These are phyloP conservation scores for Cyberlindnera euphorbiae DNA, from an alignment of 805 yeast genomes.

Conservation along the genomic window DNA sequence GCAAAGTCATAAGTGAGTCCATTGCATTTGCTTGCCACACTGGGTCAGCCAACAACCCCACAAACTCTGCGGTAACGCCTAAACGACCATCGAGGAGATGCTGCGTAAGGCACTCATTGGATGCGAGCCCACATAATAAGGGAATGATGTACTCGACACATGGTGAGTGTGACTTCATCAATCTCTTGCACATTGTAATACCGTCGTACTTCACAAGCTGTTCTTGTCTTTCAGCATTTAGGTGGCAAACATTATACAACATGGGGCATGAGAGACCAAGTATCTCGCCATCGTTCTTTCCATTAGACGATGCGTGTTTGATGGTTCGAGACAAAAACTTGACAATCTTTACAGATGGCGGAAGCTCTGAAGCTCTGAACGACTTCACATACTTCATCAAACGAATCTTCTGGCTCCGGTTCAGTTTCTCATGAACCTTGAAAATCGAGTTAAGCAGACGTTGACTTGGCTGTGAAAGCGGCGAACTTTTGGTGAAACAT, in stretches of 20 bases:
- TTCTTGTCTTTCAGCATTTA: constrained; percentile 36
- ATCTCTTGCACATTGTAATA: constrained; percentile 33
- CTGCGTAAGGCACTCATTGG: constrained; percentile 34
- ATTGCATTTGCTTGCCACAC: constrained; percentile 50
- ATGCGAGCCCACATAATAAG: constrained; percentile 41
- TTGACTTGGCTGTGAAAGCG: constrained; percentile 37
- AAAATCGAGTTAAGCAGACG: constrained; percentile 41
- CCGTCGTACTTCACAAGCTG: constrained; percentile 38
- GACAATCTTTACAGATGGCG: constrained; percentile 27
- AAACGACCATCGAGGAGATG: constrained; percentile 24
- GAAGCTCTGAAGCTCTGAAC: constrained; percentile 11
- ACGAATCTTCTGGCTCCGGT: constrained; percentile 30
- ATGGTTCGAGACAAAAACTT: constrained; percentile 34
- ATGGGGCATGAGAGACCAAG: constrained; percentile 39
- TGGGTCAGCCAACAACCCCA: constrained; percentile 39
- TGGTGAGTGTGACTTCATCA: constrained; percentile 35
- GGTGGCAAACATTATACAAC: constrained; percentile 41
- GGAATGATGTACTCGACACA: constrained; percentile 45
- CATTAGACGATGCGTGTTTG: constrained; percentile 2
- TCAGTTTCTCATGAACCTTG: constrained; percentile 33
- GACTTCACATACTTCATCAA: constrained; percentile 34
- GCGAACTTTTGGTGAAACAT: constrained; percentile 29
- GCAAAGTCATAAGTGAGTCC: constrained; percentile 41
- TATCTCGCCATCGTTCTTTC: constrained; percentile 28
- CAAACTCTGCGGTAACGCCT: constrained; percentile 29